Evolutionary conservation across 768 basidiomycete species (phyloP).

Genomic region (Tephrocybe sp.): DNA sequence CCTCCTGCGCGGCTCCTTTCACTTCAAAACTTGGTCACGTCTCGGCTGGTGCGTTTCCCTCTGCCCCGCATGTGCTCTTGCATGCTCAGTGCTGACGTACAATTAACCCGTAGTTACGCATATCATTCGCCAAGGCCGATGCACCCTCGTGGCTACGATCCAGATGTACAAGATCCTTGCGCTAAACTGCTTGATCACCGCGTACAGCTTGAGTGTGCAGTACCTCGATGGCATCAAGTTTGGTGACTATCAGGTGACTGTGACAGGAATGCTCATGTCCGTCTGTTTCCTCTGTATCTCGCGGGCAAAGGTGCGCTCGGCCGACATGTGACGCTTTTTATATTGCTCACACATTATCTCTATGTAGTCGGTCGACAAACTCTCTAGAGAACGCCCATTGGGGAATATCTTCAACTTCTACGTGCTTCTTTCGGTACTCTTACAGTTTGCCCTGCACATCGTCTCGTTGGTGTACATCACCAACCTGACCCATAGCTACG

Average conservation of each 20-base stretch:
- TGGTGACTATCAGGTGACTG: constrained; percentile 97
- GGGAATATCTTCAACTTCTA: constrained; percentile 98
- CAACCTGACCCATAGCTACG: constrained; percentile 71
- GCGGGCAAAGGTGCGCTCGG: constrained; percentile 79
- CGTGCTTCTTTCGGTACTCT: constrained; percentile 85
- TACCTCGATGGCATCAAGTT: constrained; percentile 99
- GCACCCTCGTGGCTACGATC: constrained; percentile 96
- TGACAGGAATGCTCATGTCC: constrained; percentile 96
- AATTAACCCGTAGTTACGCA: constrained; percentile 71
- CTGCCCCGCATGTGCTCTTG: neutral
- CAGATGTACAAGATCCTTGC: constrained; percentile 99
- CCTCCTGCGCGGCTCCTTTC: constrained; percentile 97
- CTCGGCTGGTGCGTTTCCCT: constrained; percentile 73
- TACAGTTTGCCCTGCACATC: constrained; percentile 96
- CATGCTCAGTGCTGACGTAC: constrained; percentile 21
- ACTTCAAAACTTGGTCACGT: constrained; percentile 99
- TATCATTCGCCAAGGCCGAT: constrained; percentile 97
- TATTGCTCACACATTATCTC: neutral
- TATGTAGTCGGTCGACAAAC: constrained; percentile 88
- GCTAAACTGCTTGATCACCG: constrained; percentile 95
- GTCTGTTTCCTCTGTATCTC: constrained; percentile 99
- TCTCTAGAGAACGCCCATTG: constrained; percentile 90
- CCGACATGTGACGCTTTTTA: neutral
- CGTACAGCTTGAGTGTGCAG: constrained; percentile 97
- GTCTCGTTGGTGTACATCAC: constrained; percentile 92